Evolutionary conservation across 306 rosid genomes (phyloP), one percentile per base, ranked within the genome.

Genomic region (Quercus gilva): DNA sequence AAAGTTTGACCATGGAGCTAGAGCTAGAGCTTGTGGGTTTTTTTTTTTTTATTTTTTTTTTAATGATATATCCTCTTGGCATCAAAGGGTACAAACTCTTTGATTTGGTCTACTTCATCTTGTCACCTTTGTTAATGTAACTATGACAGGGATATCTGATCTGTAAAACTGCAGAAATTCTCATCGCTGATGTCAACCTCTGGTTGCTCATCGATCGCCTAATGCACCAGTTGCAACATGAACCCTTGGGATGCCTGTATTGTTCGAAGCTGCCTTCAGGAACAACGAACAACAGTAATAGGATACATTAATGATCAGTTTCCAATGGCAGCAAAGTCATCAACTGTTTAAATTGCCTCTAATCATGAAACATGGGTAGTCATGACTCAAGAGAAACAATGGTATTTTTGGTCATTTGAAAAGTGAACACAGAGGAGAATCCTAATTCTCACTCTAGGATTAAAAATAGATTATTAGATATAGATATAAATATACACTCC

Each of bases 121-220:
- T 56, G 69, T 73, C 74, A 94, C 97, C 92, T 92, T 92, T 5
- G 99, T 92, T 59, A 94, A 80, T 59, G 99, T 92, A 84, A 94
- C 86, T 57, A 94, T 88, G 51, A 84, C 94, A 55, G 97, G 97
- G 80, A 94, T 55, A n/a, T 83, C 87, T 19, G 97, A 90, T 49
- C 97, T 91, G 84, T 92, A 94, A 28, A 91, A 92, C 82, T 90
- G 99, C 72, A 94, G 73, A 84, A 91, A 91, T 88, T 94, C 99
- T 79, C 99, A 0, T 94, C 97, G 1, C 95, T 91, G 33, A 91
- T 26, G 4, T 92, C 97, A 65, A 91, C 87, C 88, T 92, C 92
- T 4, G 92, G 95, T 63, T 88, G 84, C 53, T 86, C 89, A 58
- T 94, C 90, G 37, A 35, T 35, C 8, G 2, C 74, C 91, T 18